phyloP scores from a whole-genome alignment of 2,329 filamentous ascomycete genomes.

The Xylariaceae sp. region DNA sequence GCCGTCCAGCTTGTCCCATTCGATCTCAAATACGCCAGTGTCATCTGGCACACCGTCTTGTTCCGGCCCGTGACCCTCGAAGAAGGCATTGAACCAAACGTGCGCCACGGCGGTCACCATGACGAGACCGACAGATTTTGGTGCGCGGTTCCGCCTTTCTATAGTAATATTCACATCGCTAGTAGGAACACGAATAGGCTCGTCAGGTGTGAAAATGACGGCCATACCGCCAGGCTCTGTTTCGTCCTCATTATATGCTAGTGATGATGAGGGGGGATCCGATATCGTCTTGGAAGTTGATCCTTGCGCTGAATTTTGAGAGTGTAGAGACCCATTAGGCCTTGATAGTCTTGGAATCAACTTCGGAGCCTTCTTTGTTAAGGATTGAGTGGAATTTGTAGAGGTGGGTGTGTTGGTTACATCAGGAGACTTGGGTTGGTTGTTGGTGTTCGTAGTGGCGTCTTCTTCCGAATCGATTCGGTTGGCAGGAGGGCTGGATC shows the following conservation, averaged over 20 bases:
- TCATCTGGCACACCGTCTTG: slow-evolving; percentile 60
- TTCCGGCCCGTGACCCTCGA: slow-evolving; percentile 77
- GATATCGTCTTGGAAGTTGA: slow-evolving; percentile 6
- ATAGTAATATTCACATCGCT: slow-evolving; percentile 89
- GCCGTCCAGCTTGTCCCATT: slow-evolving; percentile 75
- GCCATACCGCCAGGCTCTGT: slow-evolving; percentile 61
- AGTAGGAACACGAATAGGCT: slow-evolving; percentile 66
- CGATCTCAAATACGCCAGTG: slow-evolving; percentile 59
- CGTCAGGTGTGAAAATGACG: slow-evolving; percentile 71
- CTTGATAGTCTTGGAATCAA: slow-evolving; percentile 19
- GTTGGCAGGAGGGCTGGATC: slow-evolving; percentile 22
- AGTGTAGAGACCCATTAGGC: slow-evolving; percentile 11
- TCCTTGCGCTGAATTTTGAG: not conserved
- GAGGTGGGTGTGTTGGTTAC: slow-evolving; percentile 11
- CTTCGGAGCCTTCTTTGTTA: slow-evolving; percentile 14
- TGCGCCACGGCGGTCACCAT: slow-evolving; percentile 93
- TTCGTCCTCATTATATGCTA: slow-evolving; percentile 29
- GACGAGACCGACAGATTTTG: slow-evolving; percentile 72
- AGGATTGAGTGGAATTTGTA: slow-evolving; percentile 9
- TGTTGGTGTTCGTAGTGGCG: slow-evolving; percentile 24
- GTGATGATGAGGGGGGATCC: slow-evolving; percentile 17
- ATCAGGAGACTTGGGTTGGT: slow-evolving; percentile 6
- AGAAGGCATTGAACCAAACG: slow-evolving; percentile 95
- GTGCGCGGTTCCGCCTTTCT: slow-evolving; percentile 77
- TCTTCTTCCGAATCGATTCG: too few relatives aligned